Evolutionary conservation across 2,329 filamentous ascomycete genomes (phyloP), one percentile per base, ranked within the genome.

Genomic region (Sarocladium kiliense): DNA sequence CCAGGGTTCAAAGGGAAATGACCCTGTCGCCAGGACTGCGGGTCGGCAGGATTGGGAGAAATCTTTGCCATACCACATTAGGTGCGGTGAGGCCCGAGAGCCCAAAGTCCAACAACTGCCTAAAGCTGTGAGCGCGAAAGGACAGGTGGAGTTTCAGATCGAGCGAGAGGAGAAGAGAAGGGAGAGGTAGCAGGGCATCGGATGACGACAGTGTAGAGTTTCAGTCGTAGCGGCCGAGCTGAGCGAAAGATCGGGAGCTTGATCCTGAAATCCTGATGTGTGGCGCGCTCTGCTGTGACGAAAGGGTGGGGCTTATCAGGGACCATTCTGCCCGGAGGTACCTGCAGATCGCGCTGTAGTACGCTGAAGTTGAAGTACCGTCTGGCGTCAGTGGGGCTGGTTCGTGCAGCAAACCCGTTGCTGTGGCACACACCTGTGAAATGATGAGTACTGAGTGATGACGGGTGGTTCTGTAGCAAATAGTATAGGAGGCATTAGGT

Each of bases 251-350:
- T 19, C 14, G n/a, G 5, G 27, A 51, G 30, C 47, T 51, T 21
- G 47, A 51, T 30, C 30, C 47, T 51, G 47, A 27, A 36, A 51
- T 27, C 47, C 27, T 34, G 47, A 34, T 51, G 47, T 51, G 47
- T 34, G 30, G 47, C 27, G 47, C n/a, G 12, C 44, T 11, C 5
- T 4, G 30, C 47, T 32, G 30, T 51, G 47, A 51, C 30, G 47
- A 51, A 51, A 51, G 47, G 30, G 47, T 51, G 47, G 47, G 27
- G 47, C 47, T 51, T 51, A 51, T 51, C 47, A 51, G 47, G 47
- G 47, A 51, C 47, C 47, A 19, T 51, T 51, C n/a, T 51, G 27
- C 47, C 47, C 27, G 47, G 47, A 11, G 47, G 30, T 51, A 51
- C 47, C 25, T 51, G 26, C 6, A n/a, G 14, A 21, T 3, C 14